Conservation (phyloP, 768 basidiomycete genomes). For the Hypsizygus marmoreus region DNA sequence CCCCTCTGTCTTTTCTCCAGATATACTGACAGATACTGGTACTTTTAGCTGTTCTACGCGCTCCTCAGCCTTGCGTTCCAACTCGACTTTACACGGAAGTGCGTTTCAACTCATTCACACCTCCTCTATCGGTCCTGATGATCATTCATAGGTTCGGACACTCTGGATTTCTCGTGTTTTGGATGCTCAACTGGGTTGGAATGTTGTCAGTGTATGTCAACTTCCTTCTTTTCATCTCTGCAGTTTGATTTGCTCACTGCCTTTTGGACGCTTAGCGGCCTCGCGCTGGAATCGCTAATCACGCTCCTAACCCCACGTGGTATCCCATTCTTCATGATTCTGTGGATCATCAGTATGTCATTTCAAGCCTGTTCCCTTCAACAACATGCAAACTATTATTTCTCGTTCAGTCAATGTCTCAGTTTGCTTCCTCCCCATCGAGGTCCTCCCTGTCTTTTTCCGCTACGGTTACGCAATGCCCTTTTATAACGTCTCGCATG, state of each 20-base stretch:
- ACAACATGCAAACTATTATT: too few species aligned
- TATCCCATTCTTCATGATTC: conserved; percentile 61
- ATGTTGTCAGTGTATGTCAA: conserved; percentile 58
- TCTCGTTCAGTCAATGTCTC: conserved; percentile 52
- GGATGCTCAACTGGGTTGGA: conserved; percentile 63
- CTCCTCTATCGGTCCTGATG: too few species aligned
- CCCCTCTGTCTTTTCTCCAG: background rate
- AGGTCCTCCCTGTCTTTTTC: conserved; percentile 47
- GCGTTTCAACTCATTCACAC: too few species aligned
- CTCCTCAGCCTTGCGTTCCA: conserved; percentile 62
- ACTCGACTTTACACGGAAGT: conserved; percentile 53
- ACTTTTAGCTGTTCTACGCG: conserved; percentile 53
- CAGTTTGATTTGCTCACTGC: background rate
- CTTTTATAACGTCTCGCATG: conserved; percentile 54
- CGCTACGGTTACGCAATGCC: conserved; percentile 57
- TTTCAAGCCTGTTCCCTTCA: too few species aligned
- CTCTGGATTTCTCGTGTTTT: conserved; percentile 61
- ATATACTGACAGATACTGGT: background rate
- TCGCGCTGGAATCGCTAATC: conserved; percentile 61
- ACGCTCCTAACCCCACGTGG: conserved; percentile 54
- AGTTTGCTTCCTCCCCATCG: conserved; percentile 52
- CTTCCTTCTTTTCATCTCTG: background rate
- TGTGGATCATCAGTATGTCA: conserved; percentile 62
- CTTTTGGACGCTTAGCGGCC: conserved; percentile 56
- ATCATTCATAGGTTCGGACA: conserved; percentile 39